A percentile compares a stretch with the other conserved stretches of the same genome.
Conservation (phyloP, 208 protist genomes). For the Acanthamoeba castellanii region DNA sequence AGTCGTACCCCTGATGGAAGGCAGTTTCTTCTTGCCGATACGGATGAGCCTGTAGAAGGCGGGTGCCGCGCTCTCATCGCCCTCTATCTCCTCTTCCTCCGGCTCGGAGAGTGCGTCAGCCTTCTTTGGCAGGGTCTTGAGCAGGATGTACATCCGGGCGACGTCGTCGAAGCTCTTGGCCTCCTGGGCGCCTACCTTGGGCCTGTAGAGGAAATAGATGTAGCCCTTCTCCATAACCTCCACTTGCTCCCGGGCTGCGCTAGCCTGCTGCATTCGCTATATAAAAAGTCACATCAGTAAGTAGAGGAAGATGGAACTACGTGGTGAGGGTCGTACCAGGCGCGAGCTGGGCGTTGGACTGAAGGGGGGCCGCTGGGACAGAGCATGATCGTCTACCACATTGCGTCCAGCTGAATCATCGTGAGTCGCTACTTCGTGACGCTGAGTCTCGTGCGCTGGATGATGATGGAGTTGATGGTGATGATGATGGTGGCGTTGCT, state of each 20-base stretch:
- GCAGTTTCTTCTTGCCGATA: constrained; percentile 55
- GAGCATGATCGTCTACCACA: neutral
- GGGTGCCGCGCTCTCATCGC: neutral
- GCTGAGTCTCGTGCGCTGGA: neutral
- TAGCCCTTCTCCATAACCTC: constrained; percentile 35
- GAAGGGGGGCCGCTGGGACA: neutral
- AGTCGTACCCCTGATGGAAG: constrained; percentile 14
- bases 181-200: constrained; percentile 17
- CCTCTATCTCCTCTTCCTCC: neutral
- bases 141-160: constrained; percentile 47
- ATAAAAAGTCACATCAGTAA: neutral
- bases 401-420: neutral
- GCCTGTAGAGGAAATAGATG: constrained; percentile 51
- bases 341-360: neutral
- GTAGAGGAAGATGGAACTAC: neutral
- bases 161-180: constrained; percentile 48
- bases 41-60: constrained; percentile 30
- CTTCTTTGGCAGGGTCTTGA: constrained; percentile 17
- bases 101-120: neutral
- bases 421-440: neutral
- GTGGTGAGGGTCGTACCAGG: neutral
- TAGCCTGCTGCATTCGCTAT: neutral
- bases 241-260: neutral
- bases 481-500: neutral
- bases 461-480: neutral